Evolutionary conservation across 2,329 filamentous ascomycete species (phyloP), one percentile per base, ranked within the genome.

Genomic region (Nemania sp.): DNA sequence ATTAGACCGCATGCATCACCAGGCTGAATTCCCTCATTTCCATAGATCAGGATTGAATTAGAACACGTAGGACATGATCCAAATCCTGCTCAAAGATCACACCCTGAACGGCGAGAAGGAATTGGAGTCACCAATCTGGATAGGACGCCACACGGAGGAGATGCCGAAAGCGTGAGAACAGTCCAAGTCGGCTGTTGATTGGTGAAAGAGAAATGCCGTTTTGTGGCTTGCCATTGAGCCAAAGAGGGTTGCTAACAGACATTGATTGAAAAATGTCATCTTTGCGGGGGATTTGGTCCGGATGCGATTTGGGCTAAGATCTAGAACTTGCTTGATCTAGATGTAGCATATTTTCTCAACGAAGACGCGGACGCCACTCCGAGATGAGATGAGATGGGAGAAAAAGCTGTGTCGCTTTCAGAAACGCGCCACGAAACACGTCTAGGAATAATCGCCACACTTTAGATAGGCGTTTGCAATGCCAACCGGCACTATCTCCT

Each of bases 281-380:
- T 20, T n/a, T 7, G 27, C 41, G 53, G 64, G 59, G 62, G 27
- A n/a, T 20, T 56, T 56, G 53, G n/a, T 47, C 49, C 60, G 60
- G 51, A 38, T 13, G 29, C 38, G 65, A 67, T 67, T 22, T 5
- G 24, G 26, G 20, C 53, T 29, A 55, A 29, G 45, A 63, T 49
- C 20, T 24, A 2, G 32, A 27, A 29, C 27, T 24, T n/a, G 10
- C n/a, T 24, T 22, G 45, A 64, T 58, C 53, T 52, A 53, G 51
- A 32, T 45, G 15, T 20, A 8, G 18, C 41, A 45, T 45, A 45
- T 20, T n/a, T n/a, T 20, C 38, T 41, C 5, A 41, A 3, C 15
- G 38, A 41, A 41, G 38, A 8, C 2, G 32, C 32, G 43, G 15
- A n/a, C 20, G 45, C 22, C 43, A n/a, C 43, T 35, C n/a, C n/a